Evolutionary conservation across 2,329 filamentous ascomycete genomes (phyloP).

Genomic region (Aspergillus thermomutatus): DNA sequence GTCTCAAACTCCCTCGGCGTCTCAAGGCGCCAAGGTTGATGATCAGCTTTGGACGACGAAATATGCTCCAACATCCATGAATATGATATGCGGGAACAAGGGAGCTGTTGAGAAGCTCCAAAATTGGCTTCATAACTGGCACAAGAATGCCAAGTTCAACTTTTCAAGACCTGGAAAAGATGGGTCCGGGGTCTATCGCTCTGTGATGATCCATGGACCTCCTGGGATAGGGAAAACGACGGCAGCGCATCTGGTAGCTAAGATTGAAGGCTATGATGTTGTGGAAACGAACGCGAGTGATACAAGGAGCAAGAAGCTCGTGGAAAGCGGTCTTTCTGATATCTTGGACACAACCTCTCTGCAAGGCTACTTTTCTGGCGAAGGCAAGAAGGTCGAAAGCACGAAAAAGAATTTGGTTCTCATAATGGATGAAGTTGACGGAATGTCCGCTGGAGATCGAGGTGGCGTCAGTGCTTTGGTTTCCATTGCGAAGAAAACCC

Average conservation of each 20-base stretch:
- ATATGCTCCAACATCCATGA: constrained; percentile 81
- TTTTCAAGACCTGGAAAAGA: constrained; percentile 83
- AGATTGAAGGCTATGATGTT: constrained; percentile 87
- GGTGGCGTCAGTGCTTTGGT: constrained; percentile 93
- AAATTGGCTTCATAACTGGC: constrained; percentile 80
- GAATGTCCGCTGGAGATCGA: constrained; percentile 95
- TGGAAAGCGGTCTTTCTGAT: constrained; percentile 83
- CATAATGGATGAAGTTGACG: constrained; percentile 99
- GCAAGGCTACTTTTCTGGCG: constrained; percentile 82
- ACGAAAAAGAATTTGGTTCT: constrained; percentile 90
- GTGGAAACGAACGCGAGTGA: constrained; percentile 96
- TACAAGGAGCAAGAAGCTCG: constrained; percentile 89
- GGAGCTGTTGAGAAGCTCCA: constrained; percentile 83
- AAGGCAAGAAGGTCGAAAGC: constrained; percentile 73
- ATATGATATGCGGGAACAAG: constrained; percentile 95
- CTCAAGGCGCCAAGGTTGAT: constrained; percentile 45
- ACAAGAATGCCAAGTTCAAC: constrained; percentile 69
- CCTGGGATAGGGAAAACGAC: constrained; percentile 98
- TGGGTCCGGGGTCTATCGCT: constrained; percentile 76
- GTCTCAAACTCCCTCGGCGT: constrained; percentile 46
- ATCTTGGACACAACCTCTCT: constrained; percentile 92
- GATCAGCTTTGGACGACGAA: constrained; percentile 88
- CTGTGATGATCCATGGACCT: constrained; percentile 92
- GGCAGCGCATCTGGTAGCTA: constrained; percentile 89
- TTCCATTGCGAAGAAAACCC: constrained; percentile 90